Evolutionary conservation across 1,284 basidiomycete genomes (phyloP).

Genomic region (Irpex sp.): DNA sequence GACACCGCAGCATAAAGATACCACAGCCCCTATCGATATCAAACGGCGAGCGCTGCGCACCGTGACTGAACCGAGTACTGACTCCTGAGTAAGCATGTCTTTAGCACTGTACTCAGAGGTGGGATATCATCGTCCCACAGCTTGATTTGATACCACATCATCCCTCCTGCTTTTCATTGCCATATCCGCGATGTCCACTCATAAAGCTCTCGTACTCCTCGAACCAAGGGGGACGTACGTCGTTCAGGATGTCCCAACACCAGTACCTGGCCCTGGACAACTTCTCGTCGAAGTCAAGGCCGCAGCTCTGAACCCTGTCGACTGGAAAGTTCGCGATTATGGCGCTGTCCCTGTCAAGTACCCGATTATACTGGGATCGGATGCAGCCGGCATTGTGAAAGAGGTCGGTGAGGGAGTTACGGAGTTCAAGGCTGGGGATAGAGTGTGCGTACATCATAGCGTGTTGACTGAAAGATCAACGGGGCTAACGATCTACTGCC

Average conservation of each 20-base stretch:
- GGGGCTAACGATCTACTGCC: not conserved
- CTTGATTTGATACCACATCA: no score
- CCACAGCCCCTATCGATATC: no score
- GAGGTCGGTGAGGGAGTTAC: constrained; percentile 35
- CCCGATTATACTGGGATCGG: constrained; percentile 43
- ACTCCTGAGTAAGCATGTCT: no score
- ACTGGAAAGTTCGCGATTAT: constrained; percentile 36
- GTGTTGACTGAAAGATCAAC: constrained; percentile 15
- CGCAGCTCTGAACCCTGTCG: constrained; percentile 35
- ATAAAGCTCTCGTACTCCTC: constrained; percentile 24
- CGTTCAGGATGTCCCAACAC: constrained; percentile 20
- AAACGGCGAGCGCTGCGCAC: no score
- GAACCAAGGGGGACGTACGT: constrained; percentile 19
- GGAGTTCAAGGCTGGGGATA: constrained; percentile 35
- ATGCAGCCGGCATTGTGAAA: constrained; percentile 40
- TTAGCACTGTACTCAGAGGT: no score
- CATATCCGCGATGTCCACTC: constrained; percentile 8
- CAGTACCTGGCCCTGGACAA: constrained; percentile 29
- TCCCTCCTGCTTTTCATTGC: not conserved
- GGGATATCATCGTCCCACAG: no score
- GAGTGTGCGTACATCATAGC: constrained; percentile 26
- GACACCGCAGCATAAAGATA: no score
- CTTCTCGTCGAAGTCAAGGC: constrained; percentile 39
- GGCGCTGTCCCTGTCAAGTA: constrained; percentile 25
- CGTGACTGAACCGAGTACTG: no score